Evolutionary conservation across 1,139 yeast genomes (phyloP).

Genomic region (Saccharomyces hybrid): DNA sequence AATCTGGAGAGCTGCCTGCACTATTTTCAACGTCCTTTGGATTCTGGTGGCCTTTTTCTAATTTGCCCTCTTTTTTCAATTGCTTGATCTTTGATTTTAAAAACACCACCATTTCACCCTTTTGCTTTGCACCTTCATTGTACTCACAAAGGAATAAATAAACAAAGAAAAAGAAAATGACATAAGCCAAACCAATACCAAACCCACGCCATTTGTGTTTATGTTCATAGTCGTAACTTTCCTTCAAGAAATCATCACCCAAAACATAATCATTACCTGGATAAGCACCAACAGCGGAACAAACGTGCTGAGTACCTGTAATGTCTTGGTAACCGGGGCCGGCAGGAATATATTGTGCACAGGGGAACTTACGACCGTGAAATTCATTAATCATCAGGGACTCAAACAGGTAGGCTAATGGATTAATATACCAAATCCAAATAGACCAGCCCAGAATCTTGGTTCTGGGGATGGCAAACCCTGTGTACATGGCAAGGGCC

Average conservation of each 20-base stretch:
- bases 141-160: conserved; percentile 50
- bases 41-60: conserved; percentile 9
- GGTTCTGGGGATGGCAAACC: conserved; percentile 62
- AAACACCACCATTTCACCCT: conserved; percentile 74
- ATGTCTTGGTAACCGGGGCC: conserved; percentile 41
- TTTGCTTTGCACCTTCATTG: conserved; percentile 69
- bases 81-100: conserved; percentile 40
- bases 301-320: conserved; percentile 41
- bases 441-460: conserved; percentile 71
- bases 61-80: conserved; percentile 28
- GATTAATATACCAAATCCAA: conserved; percentile 71
- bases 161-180: conserved; percentile 29
- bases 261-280: conserved; percentile 48
- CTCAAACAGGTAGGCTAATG: conserved; percentile 63
- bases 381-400: conserved; percentile 53
- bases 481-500: conserved; percentile 63
- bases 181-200: conserved; percentile 48
- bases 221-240: conserved; percentile 49
- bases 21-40: conserved; percentile 16
- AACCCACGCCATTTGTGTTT: conserved; percentile 77
- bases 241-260: conserved; percentile 53
- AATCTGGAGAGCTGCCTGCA: conserved; percentile 8
- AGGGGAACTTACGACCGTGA: conserved; percentile 36
- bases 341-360: conserved; percentile 46
- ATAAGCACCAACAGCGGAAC: conserved; percentile 56